phyloP scores from a whole-genome alignment of 805 yeast species.

The Teunomyces funiuensis region DNA sequence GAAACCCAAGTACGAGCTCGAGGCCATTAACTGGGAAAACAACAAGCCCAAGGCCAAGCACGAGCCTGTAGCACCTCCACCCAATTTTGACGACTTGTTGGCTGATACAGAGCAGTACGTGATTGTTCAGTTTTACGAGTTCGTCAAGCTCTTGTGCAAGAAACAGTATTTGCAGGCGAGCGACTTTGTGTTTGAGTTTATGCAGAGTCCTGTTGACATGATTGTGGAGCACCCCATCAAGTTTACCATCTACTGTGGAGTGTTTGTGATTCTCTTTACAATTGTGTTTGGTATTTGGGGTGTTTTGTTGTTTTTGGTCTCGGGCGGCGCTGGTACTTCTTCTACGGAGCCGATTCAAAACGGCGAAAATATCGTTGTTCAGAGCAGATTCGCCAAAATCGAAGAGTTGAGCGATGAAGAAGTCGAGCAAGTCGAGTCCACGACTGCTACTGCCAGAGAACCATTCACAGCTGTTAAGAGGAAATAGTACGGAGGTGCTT shows the following conservation, averaged over 20 bases:
- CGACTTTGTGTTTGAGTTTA: constrained; percentile 38
- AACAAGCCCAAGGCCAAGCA: constrained; percentile 42
- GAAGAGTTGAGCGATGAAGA: constrained; percentile 1
- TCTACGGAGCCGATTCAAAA: neutral
- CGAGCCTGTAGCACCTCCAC: constrained; percentile 47
- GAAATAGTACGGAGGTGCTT: neutral
- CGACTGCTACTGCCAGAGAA: neutral
- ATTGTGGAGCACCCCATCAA: constrained; percentile 49
- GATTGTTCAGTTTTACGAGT: constrained; percentile 15
- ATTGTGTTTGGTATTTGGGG: constrained; percentile 45
- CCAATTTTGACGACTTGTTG: constrained; percentile 36
- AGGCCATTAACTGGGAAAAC: constrained; percentile 41
- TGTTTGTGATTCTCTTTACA: constrained; percentile 40
- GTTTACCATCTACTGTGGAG: constrained; percentile 47
- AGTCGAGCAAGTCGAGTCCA: neutral
- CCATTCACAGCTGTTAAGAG: neutral
- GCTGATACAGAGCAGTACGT: constrained; percentile 15
- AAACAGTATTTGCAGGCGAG: constrained; percentile 26
- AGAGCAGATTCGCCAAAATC: neutral
- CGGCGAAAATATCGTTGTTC: neutral
- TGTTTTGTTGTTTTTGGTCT: constrained; percentile 26
- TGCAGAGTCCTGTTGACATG: constrained; percentile 45
- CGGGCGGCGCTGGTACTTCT: neutral
- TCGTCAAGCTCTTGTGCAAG: constrained; percentile 18
- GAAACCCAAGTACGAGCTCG: constrained; percentile 51